These are phyloP conservation scores for Trypanosoma melophagium DNA, from an alignment of 208 protist genomes.

Conservation along the genomic window DNA sequence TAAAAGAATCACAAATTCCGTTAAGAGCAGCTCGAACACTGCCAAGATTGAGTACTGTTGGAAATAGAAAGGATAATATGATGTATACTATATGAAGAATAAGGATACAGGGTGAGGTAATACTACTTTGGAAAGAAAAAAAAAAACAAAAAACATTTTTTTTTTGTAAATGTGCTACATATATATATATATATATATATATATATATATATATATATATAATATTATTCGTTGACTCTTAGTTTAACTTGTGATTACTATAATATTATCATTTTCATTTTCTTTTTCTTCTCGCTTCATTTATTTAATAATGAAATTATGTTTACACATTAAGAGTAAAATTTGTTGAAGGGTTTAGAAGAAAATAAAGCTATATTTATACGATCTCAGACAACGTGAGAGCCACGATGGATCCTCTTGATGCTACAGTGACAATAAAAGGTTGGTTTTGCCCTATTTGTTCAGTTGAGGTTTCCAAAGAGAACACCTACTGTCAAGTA, in stretches of 20 bases:
- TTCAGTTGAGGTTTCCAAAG: conserved; percentile 40
- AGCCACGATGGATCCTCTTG: conserved; percentile 10
- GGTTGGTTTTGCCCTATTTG: conserved; percentile 69
- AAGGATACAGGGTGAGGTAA: background rate
- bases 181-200: conserved; percentile 1
- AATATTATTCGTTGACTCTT: background rate
- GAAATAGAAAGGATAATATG: background rate
- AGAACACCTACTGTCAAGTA: conserved; percentile 62
- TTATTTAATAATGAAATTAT: too few relatives aligned
- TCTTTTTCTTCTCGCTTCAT: too few relatives aligned
- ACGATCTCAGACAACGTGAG: background rate
- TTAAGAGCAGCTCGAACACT: conserved; percentile 33
- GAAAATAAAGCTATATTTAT: conserved; percentile 2
- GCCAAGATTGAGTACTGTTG: conserved; percentile 31
- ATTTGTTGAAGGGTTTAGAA: too few relatives aligned
- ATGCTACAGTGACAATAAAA: conserved; percentile 7
- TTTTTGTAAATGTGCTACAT: background rate
- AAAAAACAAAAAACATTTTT: background rate
- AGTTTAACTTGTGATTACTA: too few relatives aligned
- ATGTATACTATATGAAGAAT: conserved; percentile 11
- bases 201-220: conserved; percentile 3
- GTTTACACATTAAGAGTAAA: background rate
- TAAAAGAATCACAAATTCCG: conserved; percentile 34
- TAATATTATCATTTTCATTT: too few relatives aligned
- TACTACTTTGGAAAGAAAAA: background rate